Evolutionary conservation across 306 rosid species (phyloP).

Genomic region (Corylus avellana): DNA sequence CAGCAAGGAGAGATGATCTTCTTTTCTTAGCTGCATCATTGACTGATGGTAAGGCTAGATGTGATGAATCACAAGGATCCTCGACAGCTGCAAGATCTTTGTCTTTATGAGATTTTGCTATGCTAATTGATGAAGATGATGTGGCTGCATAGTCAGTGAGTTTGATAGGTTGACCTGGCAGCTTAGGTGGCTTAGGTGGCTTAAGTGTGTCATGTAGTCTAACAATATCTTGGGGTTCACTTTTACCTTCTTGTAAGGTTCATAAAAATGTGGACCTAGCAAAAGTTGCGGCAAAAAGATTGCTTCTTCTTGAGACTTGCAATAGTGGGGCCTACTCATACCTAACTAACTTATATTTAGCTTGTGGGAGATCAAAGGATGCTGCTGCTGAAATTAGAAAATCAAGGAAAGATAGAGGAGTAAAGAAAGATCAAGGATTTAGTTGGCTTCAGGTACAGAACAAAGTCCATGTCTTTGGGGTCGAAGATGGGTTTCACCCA

Average conservation of each 20-base stretch:
- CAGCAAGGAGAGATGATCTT: no score
- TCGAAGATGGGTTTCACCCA: conserved; percentile 70
- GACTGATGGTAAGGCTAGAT: no score
- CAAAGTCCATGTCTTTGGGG: conserved; percentile 83
- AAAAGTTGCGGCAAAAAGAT: conserved; percentile 69
- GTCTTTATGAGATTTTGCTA: no score
- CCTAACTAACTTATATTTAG: conserved; percentile 80
- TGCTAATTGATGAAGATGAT: no score
- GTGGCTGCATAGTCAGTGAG: no score
- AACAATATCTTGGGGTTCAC: conserved; percentile 74
- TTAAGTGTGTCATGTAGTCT: no score
- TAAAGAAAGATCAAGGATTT: conserved; percentile 80
- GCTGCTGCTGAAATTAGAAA: conserved; percentile 74
- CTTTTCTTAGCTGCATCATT: no score
- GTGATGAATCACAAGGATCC: no score
- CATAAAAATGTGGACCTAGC: conserved; percentile 73
- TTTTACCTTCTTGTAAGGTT: conserved; percentile 76
- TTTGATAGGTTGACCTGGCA: no score
- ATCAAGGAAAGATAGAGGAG: conserved; percentile 79
- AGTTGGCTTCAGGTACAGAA: conserved; percentile 80
- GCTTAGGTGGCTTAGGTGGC: no score
- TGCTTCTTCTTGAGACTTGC: conserved; percentile 78
- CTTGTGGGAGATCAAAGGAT: conserved; percentile 76
- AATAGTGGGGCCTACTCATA: conserved; percentile 83
- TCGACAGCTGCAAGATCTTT: no score